These are phyloP conservation scores for Geotrichum carabidarum DNA, from an alignment of 1,139 yeast species.

Conservation along the genomic window DNA sequence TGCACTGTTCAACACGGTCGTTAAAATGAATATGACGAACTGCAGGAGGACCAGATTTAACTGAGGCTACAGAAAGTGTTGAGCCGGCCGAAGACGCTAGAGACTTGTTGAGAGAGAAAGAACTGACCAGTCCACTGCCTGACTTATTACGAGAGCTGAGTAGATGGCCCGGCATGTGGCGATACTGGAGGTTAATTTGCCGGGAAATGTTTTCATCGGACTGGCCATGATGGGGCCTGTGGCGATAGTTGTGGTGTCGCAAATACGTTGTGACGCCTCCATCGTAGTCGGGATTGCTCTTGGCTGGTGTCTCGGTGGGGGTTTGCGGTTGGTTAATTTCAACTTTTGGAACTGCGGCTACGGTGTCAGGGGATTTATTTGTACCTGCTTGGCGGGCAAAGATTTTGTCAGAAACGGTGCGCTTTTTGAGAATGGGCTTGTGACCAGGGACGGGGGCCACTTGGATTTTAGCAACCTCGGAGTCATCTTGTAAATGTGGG, in stretches of 20 bases:
- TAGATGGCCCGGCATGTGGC: slow-evolving; percentile 21
- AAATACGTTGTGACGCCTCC: slow-evolving; percentile 29
- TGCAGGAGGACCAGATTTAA: background rate
- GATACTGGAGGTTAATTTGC: slow-evolving; percentile 35
- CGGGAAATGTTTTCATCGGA: slow-evolving; percentile 33
- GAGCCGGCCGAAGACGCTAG: background rate
- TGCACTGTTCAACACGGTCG: slow-evolving; percentile 89
- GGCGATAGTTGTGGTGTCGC: slow-evolving; percentile 40
- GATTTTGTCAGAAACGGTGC: slow-evolving; percentile 73
- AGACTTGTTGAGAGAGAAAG: slow-evolving; percentile 11
- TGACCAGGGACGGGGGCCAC: slow-evolving; percentile 34
- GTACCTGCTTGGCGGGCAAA: slow-evolving; percentile 41
- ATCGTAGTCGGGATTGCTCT: slow-evolving; percentile 25
- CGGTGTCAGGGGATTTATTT: slow-evolving; percentile 1
- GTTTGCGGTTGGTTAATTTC: background rate
- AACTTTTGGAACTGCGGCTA: background rate
- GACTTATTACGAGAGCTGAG: background rate
- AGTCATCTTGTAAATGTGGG: slow-evolving; percentile 16
- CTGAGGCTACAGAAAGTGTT: slow-evolving; percentile 24
- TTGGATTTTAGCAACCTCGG: slow-evolving; percentile 6
- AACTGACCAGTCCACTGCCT: background rate
- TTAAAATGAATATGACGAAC: slow-evolving; percentile 78
- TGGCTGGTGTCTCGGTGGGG: background rate
- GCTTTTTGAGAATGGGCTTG: slow-evolving; percentile 77
- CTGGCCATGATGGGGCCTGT: slow-evolving; percentile 31